Base-by-base conservation (phyloP, 345 rosid species). In the Brassica incana region DNA sequence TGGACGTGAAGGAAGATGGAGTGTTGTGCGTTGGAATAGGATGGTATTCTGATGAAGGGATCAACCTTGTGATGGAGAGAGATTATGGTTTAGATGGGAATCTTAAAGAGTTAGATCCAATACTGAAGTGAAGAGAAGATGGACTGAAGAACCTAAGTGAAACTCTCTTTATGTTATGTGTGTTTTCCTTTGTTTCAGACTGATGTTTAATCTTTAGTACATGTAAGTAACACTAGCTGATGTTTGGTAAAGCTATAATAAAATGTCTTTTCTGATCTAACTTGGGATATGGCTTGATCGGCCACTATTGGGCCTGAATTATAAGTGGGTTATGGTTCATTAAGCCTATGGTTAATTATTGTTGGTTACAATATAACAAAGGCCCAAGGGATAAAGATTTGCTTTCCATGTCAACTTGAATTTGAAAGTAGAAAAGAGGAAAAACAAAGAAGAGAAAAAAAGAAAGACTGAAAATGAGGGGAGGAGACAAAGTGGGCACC, bases 21-120 rank as follows among this genome's bases (percentile, higher is more conserved):
- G 79, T 86, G 12, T 87, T 95, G 43, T 89, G 97, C 73, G 84
- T 95, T 12, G 97, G 97, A 10, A 87, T 85, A 5, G 97, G 97
- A 35, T 94, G 98, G 98, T 91, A 94, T 75, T 94, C 97, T 0
- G 94, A 88, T 0, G 95, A 94, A 83, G 98, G 97, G 30, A 88
- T 91, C 63, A 94, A 94, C 84, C 93, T 90, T 45, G 98, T 88
- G 48, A 90, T 94, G 95, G 97, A 94, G 74, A 89, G 97, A 80
- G 95, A 91, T 75, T 94, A 95, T 69, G 97, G 86, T 18, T 14
- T 82, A 11, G 97, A 95, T 83, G 99, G 99, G 60, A 87, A 84
- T 84, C 88, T 95, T 16, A 87, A 81, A 81, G 97, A 95, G 94
- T 95, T n/a, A 77, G 95, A 70, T 88, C 83, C 70, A 92, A 90